Conservation (phyloP, 352 stramenopile genomes). For the Globisporangium barbulae region DNA sequence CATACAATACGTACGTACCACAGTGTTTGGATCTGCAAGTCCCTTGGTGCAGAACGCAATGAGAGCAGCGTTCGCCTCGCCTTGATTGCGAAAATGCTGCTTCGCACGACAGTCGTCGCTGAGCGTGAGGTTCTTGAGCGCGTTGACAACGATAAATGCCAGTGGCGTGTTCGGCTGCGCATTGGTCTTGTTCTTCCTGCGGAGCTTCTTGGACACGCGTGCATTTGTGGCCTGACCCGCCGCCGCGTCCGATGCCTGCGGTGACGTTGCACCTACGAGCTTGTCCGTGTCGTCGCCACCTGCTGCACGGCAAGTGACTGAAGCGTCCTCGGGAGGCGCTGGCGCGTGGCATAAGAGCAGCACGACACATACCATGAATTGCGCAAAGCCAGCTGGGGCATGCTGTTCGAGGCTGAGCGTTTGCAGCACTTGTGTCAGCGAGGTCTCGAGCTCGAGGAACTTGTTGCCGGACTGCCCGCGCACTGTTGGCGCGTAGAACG, state of each 20-base stretch:
- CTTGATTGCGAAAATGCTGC: background rate
- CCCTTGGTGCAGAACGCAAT: conserved; percentile 10
- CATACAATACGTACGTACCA: background rate
- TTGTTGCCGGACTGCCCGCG: conserved; percentile 29
- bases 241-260: background rate
- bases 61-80: background rate
- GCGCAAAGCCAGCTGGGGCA: conserved; percentile 22
- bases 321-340: background rate
- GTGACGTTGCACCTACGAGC: background rate
- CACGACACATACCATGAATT: conserved; percentile 35
- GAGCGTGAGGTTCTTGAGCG: conserved; percentile 38
- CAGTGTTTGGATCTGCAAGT: background rate
- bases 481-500: conserved; percentile 27
- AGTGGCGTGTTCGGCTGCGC: conserved; percentile 49
- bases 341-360: conserved; percentile 32
- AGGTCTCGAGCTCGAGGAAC: conserved; percentile 53
- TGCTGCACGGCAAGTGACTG: background rate
- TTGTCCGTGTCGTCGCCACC: background rate
- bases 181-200: conserved; percentile 28
- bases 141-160: conserved; percentile 53
- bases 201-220: conserved; percentile 4
- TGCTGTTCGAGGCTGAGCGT: background rate
- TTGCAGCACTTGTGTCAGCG: conserved; percentile 28
- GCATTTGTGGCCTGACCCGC: background rate
- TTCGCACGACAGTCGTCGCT: background rate